phyloP scores from a whole-genome alignment of 345 rosid genomes.

The Turritis glabra region DNA sequence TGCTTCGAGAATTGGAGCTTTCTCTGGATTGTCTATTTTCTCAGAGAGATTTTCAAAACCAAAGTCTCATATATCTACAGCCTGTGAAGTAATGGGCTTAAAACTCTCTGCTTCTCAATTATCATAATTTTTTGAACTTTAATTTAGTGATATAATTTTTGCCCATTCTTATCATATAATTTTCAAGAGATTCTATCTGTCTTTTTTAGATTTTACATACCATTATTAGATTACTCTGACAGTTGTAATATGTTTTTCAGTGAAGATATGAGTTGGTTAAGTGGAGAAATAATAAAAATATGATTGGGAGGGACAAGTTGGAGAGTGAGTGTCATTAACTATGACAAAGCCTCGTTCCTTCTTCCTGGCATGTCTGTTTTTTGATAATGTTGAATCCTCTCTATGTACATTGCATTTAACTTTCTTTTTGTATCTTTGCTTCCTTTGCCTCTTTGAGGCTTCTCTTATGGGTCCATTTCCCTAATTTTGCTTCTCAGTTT shows the following conservation, averaged over 20 bases:
- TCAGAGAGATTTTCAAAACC: conserved; percentile 34
- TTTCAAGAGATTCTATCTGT: conserved; percentile 29
- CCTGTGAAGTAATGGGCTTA: conserved; percentile 40
- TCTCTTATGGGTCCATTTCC: conserved; percentile 29
- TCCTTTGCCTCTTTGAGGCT: conserved; percentile 21
- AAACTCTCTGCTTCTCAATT: conserved; percentile 33
- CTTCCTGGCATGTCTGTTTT: conserved; percentile 34
- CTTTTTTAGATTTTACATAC: conserved; percentile 27
- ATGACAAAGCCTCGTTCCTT: conserved; percentile 38
- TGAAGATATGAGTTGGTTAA: conserved; percentile 21
- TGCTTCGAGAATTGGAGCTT: conserved; percentile 37
- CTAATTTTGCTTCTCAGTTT: not conserved
- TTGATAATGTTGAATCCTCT: conserved; percentile 29
- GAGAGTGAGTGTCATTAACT: conserved; percentile 38
- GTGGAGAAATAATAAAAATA: not conserved
- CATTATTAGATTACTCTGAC: conserved; percentile 35
- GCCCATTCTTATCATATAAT: conserved; percentile 32
- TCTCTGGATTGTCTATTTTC: conserved; percentile 44
- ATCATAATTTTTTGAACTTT: not conserved
- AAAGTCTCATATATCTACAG: conserved; percentile 32
- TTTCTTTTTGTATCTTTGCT: conserved; percentile 13
- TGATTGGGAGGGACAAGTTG: conserved; percentile 30
- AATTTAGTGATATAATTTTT: not conserved
- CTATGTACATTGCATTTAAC: conserved; percentile 29
- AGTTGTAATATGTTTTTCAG: conserved; percentile 22